Evolutionary conservation across 768 basidiomycete species (phyloP).

Genomic region (Gautieria morchelliformis): DNA sequence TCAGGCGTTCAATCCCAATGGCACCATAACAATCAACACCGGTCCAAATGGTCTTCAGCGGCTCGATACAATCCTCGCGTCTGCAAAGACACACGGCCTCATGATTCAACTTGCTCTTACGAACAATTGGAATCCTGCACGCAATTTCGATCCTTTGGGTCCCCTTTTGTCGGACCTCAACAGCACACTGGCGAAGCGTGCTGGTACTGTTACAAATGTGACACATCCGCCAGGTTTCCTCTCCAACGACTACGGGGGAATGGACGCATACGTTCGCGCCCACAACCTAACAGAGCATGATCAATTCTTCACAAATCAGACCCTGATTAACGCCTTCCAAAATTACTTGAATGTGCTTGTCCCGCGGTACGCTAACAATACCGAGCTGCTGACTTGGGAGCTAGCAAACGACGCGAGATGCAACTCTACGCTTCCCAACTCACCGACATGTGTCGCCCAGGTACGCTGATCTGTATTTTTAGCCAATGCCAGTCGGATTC

Average conservation of each 20-base stretch:
- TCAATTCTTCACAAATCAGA: slow-evolving; percentile 46
- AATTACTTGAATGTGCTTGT: slow-evolving; percentile 50
- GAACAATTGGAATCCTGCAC: slow-evolving; percentile 41
- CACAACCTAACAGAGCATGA: slow-evolving; percentile 35
- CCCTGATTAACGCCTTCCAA: slow-evolving; percentile 40
- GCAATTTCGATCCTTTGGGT: slow-evolving; percentile 22
- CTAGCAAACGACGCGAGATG: slow-evolving; percentile 63
- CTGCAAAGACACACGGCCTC: slow-evolving; percentile 45
- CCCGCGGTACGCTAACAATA: slow-evolving; percentile 42
- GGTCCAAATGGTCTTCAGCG: slow-evolving; percentile 56
- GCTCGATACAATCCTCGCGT: slow-evolving; percentile 45
- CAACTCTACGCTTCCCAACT: slow-evolving; percentile 40
- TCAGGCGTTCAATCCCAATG: slow-evolving; percentile 32
- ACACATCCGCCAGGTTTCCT: slow-evolving; percentile 40
- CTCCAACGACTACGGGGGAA: slow-evolving; percentile 60
- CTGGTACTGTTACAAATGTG: slow-evolving; percentile 25
- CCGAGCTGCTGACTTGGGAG: slow-evolving; percentile 51
- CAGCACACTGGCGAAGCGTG: slow-evolving; percentile 9
- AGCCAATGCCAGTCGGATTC: neutral
- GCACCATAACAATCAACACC: slow-evolving; percentile 43
- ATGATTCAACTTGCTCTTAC: slow-evolving; percentile 48
- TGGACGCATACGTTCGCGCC: slow-evolving; percentile 57
- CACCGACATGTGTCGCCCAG: slow-evolving; percentile 13
- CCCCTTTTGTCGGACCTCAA: slow-evolving; percentile 16
- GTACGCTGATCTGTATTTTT: neutral